These are phyloP conservation scores for Pseudozyma flocculosa DNA, from an alignment of 1,284 basidiomycete species.

Conservation along the genomic window DNA sequence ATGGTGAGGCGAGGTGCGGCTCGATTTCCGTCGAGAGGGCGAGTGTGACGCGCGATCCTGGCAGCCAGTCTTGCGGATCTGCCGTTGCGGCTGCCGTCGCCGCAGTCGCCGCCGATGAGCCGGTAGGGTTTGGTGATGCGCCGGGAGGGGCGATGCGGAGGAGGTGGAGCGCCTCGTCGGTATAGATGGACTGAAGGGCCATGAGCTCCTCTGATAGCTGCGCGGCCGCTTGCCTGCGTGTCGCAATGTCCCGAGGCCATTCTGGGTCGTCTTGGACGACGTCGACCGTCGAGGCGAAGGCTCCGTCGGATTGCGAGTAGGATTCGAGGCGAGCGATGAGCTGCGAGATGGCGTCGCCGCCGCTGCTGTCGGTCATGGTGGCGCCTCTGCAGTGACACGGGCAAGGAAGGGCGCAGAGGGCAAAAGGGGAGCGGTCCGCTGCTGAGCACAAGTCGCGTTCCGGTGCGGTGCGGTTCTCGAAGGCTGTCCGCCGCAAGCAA, in stretches of 20 bases:
- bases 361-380: neutral
- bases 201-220: slow-evolving; percentile 47
- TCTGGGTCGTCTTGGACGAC: neutral
- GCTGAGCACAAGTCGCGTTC: too few relatives aligned
- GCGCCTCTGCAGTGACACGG: too few relatives aligned
- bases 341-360: neutral
- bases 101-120: too few relatives aligned
- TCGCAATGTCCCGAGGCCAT: slow-evolving; percentile 14
- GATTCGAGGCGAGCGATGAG: neutral
- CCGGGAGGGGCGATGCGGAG: slow-evolving; percentile 15
- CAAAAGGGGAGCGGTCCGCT: too few relatives aligned
- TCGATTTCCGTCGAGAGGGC: slow-evolving; percentile 32
- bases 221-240: slow-evolving; percentile 16
- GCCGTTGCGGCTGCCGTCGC: slow-evolving; percentile 6
- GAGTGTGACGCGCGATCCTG: slow-evolving; percentile 23
- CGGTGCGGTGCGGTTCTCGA: too few relatives aligned
- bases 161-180: slow-evolving; percentile 35
- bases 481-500: too few relatives aligned
- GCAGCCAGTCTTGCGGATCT: slow-evolving; percentile 20
- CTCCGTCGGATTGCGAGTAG: neutral
- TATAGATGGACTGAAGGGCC: slow-evolving; percentile 54
- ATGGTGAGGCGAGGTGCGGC: neutral
- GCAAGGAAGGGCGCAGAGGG: too few relatives aligned
- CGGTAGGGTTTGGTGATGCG: too few relatives aligned
- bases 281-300: neutral